Evolutionary conservation across 805 yeast genomes (phyloP).

Genomic region (Candida piceae): DNA sequence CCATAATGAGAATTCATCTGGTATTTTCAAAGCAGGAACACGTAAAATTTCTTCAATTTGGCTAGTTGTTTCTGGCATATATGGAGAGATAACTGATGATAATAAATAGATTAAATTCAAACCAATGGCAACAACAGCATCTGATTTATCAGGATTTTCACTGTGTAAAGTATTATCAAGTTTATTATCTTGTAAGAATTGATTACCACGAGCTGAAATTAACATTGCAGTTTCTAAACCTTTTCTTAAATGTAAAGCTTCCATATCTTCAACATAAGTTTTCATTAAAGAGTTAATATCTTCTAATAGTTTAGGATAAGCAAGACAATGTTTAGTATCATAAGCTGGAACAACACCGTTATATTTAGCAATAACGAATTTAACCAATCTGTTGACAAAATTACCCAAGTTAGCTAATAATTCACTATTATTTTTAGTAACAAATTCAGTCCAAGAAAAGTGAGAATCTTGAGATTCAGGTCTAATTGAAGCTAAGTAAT

Average conservation of each 20-base stretch:
- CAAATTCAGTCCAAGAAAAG: constrained; percentile 96
- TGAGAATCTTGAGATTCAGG: constrained; percentile 97
- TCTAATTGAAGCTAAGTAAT: constrained; percentile 84
- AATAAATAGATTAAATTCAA: constrained; percentile 82
- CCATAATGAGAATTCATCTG: constrained; percentile 65
- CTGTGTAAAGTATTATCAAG: constrained; percentile 82
- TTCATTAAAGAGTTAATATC: constrained; percentile 62
- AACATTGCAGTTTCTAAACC: constrained; percentile 92
- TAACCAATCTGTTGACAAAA: constrained; percentile 89
- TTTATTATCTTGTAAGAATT: constrained; percentile 92
- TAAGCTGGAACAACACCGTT: constrained; percentile 82
- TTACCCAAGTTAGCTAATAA: constrained; percentile 94
- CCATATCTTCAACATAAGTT: constrained; percentile 68
- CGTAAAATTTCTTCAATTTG: constrained; percentile 75
- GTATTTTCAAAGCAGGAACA: constrained; percentile 74
- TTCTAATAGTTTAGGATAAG: constrained; percentile 38
- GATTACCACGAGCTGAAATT: constrained; percentile 88
- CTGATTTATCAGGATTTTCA: constrained; percentile 72
- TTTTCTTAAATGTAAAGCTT: constrained; percentile 71
- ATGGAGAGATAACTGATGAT: constrained; percentile 80
- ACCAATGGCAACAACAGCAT: constrained; percentile 90
- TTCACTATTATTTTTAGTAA: constrained; percentile 88
- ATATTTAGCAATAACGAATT: constrained; percentile 85
- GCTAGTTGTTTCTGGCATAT: constrained; percentile 77
- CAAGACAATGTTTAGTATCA: constrained; percentile 42